Evolutionary conservation across 352 stramenopile species (phyloP).

Genomic region (Phytophthora kernoviae): DNA sequence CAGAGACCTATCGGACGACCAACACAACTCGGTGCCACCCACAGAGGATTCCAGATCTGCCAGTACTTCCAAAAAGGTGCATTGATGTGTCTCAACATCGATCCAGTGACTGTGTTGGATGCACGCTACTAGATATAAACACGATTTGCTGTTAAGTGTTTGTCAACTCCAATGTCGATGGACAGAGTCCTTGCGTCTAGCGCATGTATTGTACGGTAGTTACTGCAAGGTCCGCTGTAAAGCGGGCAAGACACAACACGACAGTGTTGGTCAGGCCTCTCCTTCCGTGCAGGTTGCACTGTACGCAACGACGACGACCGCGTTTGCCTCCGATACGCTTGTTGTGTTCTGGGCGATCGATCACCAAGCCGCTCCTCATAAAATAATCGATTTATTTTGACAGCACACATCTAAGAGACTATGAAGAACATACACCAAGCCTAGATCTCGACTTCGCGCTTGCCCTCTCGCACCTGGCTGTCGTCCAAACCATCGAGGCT

Average conservation of each 20-base stretch:
- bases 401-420: conserved; percentile 30
- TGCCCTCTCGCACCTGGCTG: conserved; percentile 40
- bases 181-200: too few relatives aligned
- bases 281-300: too few relatives aligned
- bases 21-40: conserved; percentile 3
- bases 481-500: conserved; percentile 45
- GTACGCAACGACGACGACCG: too few relatives aligned
- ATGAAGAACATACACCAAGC: conserved; percentile 7
- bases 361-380: conserved; percentile 11
- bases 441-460: conserved; percentile 79
- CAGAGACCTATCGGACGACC: background rate
- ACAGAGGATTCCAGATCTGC: conserved; percentile 12
- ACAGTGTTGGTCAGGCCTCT: too few relatives aligned
- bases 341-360: too few relatives aligned
- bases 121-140: background rate
- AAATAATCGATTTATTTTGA: conserved; percentile 30
- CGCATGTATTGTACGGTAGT: too few relatives aligned
- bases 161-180: too few relatives aligned
- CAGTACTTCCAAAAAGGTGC: conserved; percentile 20
- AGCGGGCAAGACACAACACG: too few relatives aligned
- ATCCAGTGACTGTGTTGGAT: background rate
- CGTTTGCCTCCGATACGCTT: too few relatives aligned
- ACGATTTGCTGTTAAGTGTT: background rate
- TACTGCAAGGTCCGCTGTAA: too few relatives aligned
- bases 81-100: conserved; percentile 9